These are phyloP conservation scores for Lathyrus aphaca DNA, from an alignment of 306 rosid genomes.

Conservation along the genomic window DNA sequence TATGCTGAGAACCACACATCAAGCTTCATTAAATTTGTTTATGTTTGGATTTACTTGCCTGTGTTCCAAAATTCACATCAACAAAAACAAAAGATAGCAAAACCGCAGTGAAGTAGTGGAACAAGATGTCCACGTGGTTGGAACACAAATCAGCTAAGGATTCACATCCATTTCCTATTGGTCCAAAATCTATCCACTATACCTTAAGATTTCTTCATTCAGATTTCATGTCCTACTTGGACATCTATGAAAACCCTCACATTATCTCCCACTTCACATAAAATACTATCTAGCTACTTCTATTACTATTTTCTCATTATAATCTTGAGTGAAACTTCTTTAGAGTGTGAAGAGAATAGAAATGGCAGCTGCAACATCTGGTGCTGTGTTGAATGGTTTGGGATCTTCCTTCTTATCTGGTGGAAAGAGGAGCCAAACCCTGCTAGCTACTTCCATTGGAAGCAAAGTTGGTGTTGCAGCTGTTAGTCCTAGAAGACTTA, in stretches of 20 bases:
- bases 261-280: constrained; percentile 44
- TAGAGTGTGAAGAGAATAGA: constrained; percentile 9
- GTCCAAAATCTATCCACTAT: constrained; percentile 85
- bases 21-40: constrained; percentile 29
- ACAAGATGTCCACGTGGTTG: constrained; percentile 67
- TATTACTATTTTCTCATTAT: not conserved
- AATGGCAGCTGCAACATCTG: constrained; percentile 96
- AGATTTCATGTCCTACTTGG: constrained; percentile 93
- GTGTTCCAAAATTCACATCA: constrained; percentile 6
- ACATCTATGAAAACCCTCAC: constrained; percentile 49
- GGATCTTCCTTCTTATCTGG: constrained; percentile 83
- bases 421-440: constrained; percentile 66
- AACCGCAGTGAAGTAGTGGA: constrained; percentile 27
- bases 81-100: constrained; percentile 28
- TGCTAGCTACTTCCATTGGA: constrained; percentile 51
- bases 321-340: not conserved
- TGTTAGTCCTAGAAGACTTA: constrained; percentile 52
- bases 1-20: not conserved
- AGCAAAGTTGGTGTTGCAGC: constrained; percentile 45
- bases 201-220: constrained; percentile 48
- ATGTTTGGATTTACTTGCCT: constrained; percentile 26
- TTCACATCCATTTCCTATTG: constrained; percentile 66
- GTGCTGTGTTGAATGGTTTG: constrained; percentile 78
- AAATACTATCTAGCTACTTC: constrained; percentile 28
- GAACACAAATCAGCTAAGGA: constrained; percentile 49